Conservation (phyloP, 768 basidiomycete genomes). For the Lactarius sanguifluus region DNA sequence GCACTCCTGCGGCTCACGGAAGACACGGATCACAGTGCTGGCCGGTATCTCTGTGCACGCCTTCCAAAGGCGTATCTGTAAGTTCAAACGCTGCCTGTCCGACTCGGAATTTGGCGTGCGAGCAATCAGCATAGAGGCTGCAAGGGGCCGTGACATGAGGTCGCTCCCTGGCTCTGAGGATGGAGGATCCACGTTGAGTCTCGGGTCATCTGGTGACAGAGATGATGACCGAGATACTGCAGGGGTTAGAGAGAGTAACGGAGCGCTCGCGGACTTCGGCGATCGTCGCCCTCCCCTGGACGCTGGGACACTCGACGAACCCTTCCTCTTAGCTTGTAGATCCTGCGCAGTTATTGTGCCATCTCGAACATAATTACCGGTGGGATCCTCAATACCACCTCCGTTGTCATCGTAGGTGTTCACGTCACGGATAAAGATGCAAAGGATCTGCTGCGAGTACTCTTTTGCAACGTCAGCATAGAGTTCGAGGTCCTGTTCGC, state of each 20-base stretch:
- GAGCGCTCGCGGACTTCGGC: conserved; percentile 10
- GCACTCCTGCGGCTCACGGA: conserved; percentile 68
- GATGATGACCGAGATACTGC: conserved; percentile 10
- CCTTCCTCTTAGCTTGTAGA: conserved; percentile 6
- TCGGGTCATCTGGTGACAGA: not conserved
- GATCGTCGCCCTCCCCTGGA: conserved; percentile 17
- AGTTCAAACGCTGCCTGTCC: conserved; percentile 54
- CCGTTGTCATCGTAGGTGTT: conserved; percentile 38
- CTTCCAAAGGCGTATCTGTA: conserved; percentile 64
- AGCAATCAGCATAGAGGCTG: not conserved
- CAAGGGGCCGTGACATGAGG: not conserved
- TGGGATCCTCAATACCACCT: conserved; percentile 59
- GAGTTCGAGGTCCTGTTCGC: conserved; percentile 93
- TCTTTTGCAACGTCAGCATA: conserved; percentile 76
- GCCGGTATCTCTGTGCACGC: conserved; percentile 60
- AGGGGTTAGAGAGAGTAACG: not conserved
- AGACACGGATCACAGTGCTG: conserved; percentile 60
- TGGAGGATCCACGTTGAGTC: conserved; percentile 3
- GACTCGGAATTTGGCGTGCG: conserved; percentile 39
- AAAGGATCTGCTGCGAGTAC: conserved; percentile 66
- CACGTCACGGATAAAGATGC: conserved; percentile 83
- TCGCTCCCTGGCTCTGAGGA: conserved; percentile 22
- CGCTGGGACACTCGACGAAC: conserved; percentile 1
- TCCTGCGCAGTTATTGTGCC: conserved; percentile 7
- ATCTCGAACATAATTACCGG: conserved; percentile 40